Base-by-base conservation (phyloP, 1,139 yeast genomes). In the Chernovozyma sophiae-reginae region DNA sequence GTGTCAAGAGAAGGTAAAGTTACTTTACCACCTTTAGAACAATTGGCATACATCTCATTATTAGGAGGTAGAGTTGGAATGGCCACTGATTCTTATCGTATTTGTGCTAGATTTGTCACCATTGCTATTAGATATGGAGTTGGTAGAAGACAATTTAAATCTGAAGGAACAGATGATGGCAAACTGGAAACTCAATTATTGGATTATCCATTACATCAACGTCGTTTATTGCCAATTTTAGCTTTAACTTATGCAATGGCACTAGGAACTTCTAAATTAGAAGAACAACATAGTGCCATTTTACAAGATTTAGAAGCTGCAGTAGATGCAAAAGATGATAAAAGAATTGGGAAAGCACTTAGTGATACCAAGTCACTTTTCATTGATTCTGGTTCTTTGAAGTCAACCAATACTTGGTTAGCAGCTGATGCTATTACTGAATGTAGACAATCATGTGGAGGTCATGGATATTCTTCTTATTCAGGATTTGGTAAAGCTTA, bases 381-480 rank as follows among this genome's bases (percentile, higher is more conserved):
- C 43, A 51, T 58, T 33, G 65, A 58, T 45, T 56, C 62, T 24
- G 62, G 58, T 25, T 50, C 60, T 25, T 51, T 57, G 49, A 59
- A 59, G 50, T 55, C 61, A 22, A 55, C 62, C 25, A 44, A 49
- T 37, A 59, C 65, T 22, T 59, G 65, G 65, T 48, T 58, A 51
- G 59, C 61, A 28, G 59, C 62, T 31, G 62, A 57, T 41, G 53
- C 55, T 36, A 59, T 59, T 33, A 60, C 56, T 47, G 60, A 59
- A 42, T 50, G 56, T 40, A 52, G 65, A 49, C 65, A 59, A 44
- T 42, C 62, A 3, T 59, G 65, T 43, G 65, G 65, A 46, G 65
- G 65, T 35, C 63, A 56, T 46, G 65, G 65, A 31, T 59, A 59
- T 55, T 58, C 62, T 12, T 37, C 59, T 23, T 59, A 59, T 54